Evolutionary conservation across 441 rosid species (phyloP).

Genomic region (Isatis lusitanica): DNA sequence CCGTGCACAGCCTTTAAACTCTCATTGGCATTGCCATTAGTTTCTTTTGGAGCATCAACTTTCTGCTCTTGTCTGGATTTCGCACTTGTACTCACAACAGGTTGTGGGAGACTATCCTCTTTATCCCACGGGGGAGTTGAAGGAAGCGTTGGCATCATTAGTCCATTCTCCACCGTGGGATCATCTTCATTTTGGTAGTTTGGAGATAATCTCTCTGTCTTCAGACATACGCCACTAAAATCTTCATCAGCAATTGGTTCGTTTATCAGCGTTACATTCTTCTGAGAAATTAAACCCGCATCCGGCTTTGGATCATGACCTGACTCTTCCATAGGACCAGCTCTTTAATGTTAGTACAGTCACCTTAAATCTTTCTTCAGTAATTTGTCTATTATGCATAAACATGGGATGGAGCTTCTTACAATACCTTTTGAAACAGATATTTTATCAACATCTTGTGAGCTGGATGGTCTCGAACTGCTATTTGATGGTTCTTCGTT

Average conservation of each 20-base stretch:
- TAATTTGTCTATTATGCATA: no score
- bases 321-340: slow-evolving; percentile 6
- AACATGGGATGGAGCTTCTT: neutral
- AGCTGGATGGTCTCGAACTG: neutral
- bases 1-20: slow-evolving; percentile 33
- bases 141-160: neutral
- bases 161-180: slow-evolving; percentile 23
- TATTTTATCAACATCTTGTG: neutral
- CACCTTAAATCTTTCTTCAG: no score
- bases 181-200: slow-evolving; percentile 3
- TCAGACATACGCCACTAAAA: neutral
- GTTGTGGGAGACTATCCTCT: slow-evolving; percentile 1
- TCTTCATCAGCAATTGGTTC: slow-evolving; percentile 13
- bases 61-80: slow-evolving; percentile 21
- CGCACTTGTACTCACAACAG: neutral
- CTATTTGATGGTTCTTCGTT: slow-evolving; percentile 14
- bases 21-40: slow-evolving; percentile 7
- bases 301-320: slow-evolving; percentile 1
- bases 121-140: neutral
- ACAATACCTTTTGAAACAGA: slow-evolving; percentile 14
- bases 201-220: slow-evolving; percentile 27
- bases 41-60: neutral
- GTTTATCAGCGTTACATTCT: neutral
- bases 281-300: neutral
- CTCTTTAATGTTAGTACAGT: neutral